Evolutionary conservation across 2,329 filamentous ascomycete genomes (phyloP).

Genomic region (Dothistroma pini): DNA sequence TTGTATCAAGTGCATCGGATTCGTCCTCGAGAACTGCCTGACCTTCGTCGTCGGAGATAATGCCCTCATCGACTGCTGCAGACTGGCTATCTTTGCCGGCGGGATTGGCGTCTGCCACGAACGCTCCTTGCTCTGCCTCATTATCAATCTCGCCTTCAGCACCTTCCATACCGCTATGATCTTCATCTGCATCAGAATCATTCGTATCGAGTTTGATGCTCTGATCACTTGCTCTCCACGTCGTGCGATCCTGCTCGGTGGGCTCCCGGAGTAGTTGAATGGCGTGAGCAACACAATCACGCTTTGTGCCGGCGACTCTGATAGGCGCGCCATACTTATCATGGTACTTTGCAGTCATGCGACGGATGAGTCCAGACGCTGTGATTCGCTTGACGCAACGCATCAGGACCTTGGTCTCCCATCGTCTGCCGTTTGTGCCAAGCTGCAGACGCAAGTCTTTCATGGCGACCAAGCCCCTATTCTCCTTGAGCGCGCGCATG

Average conservation of each 20-base stretch:
- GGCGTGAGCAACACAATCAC: slow-evolving; percentile 8
- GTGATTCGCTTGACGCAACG: slow-evolving; percentile 40
- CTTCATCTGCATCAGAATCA: neutral
- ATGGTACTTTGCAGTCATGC: slow-evolving; percentile 13
- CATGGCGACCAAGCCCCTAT: slow-evolving; percentile 49
- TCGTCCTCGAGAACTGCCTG: slow-evolving; percentile 3
- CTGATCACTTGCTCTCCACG: slow-evolving; percentile 19
- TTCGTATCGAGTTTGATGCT: neutral
- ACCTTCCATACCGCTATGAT: slow-evolving; percentile 5
- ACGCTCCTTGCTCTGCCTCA: neutral
- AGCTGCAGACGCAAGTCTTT: slow-evolving; percentile 51
- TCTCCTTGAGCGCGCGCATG: slow-evolving; percentile 48
- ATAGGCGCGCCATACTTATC: slow-evolving; percentile 20
- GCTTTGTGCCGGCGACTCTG: slow-evolving; percentile 4
- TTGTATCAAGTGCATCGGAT: neutral
- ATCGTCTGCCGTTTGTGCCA: slow-evolving; percentile 32
- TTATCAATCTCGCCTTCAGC: slow-evolving; percentile 1
- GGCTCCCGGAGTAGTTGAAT: slow-evolving; percentile 42
- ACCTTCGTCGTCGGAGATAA: neutral
- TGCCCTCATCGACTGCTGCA: neutral
- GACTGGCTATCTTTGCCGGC: neutral
- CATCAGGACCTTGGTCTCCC: slow-evolving; percentile 39
- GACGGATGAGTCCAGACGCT: slow-evolving; percentile 39
- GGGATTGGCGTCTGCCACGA: neutral
- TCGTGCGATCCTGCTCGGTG: slow-evolving; percentile 29